These are phyloP conservation scores for Calonectria pteridis DNA, from an alignment of 2,329 filamentous ascomycete species.

Conservation along the genomic window DNA sequence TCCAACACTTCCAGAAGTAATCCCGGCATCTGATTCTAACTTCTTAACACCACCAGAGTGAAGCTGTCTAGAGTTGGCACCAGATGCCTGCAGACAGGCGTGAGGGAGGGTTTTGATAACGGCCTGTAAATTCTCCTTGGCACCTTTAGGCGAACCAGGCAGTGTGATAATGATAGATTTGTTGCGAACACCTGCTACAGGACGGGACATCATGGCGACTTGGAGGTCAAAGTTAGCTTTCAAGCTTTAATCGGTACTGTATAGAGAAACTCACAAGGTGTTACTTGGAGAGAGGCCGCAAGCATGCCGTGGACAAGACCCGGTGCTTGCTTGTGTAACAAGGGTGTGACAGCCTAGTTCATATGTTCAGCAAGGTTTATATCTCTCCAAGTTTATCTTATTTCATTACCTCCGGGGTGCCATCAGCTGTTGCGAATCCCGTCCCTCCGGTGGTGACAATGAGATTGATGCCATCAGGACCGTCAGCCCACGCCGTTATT, in stretches of 20 bases:
- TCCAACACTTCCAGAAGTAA: conserved; percentile 51
- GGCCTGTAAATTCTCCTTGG: conserved; percentile 91
- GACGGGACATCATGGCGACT: conserved; percentile 98
- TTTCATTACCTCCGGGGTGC: conserved; percentile 83
- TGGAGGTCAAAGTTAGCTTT: conserved; percentile 39
- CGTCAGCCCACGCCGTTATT: conserved; percentile 81
- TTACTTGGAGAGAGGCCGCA: conserved; percentile 83
- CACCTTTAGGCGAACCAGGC: conserved; percentile 94
- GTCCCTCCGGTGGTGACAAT: conserved; percentile 93
- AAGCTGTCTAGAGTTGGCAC: conserved; percentile 81
- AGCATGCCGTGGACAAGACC: conserved; percentile 98
- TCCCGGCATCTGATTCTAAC: conserved; percentile 85
- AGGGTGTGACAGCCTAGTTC: conserved; percentile 76
- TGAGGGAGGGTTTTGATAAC: conserved; percentile 93
- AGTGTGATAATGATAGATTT: conserved; percentile 87
- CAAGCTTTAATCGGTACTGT: too few species aligned
- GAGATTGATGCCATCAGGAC: conserved; percentile 74
- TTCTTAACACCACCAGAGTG: conserved; percentile 87
- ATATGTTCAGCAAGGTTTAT: not conserved
- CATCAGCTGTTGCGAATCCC: conserved; percentile 87
- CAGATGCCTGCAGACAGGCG: conserved; percentile 90
- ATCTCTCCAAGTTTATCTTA: not conserved
- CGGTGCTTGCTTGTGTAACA: conserved; percentile 88
- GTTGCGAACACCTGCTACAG: conserved; percentile 88
- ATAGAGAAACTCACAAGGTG: conserved; percentile 78